These are phyloP conservation scores for Bothriochloa decipiens DNA, from an alignment of 176 grass and related monocot genomes.

Conservation along the genomic window DNA sequence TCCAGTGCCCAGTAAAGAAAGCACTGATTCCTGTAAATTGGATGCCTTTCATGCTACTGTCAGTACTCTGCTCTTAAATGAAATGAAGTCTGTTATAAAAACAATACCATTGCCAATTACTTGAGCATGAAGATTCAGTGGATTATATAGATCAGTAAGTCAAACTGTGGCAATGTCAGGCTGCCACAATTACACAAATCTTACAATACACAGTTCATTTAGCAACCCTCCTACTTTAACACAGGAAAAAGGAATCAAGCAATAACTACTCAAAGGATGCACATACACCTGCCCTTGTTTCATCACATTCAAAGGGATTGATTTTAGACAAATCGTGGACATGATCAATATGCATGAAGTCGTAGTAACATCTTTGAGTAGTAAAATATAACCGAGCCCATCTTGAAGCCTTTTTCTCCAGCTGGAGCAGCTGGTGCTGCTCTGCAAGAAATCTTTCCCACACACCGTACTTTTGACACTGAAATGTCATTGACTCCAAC, in stretches of 20 bases:
- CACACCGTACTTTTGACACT: not conserved
- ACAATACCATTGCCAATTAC: no score
- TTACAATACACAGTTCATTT: no score
- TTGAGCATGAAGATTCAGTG: no score
- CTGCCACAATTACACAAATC: no score
- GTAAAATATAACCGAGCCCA: not conserved
- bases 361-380: not conserved
- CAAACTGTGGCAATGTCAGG: no score
- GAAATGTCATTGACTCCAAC: slow-evolving; percentile 26
- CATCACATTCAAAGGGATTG: slow-evolving; percentile 2
- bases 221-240: no score
- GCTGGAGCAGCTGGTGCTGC: not conserved
- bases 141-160: no score
- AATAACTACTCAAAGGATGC: not conserved
- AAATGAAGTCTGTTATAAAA: no score
- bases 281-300: not conserved
- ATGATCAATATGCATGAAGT: not conserved
- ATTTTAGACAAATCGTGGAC: not conserved
- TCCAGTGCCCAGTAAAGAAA: no score
- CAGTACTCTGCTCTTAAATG: no score
- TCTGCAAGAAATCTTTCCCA: not conserved
- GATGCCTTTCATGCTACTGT: no score
- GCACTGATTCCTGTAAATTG: no score
- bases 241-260: not conserved
- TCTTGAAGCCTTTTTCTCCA: slow-evolving; percentile 10